phyloP scores from a whole-genome alignment of 345 rosid genomes.

The Citropsis articulata region DNA sequence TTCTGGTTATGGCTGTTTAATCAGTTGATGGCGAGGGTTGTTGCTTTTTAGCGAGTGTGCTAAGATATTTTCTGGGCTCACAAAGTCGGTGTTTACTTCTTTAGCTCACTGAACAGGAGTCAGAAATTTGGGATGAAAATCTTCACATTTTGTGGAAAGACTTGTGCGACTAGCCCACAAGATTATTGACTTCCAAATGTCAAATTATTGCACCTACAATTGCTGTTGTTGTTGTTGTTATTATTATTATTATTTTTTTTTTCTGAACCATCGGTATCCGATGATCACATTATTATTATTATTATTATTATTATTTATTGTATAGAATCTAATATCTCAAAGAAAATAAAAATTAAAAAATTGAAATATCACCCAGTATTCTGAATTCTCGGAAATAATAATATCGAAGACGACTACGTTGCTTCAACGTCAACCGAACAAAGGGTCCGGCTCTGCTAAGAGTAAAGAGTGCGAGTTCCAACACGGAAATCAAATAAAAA shows the following conservation, averaged over 20 bases:
- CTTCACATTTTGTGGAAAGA: background rate
- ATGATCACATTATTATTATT: no score
- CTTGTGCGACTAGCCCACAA: background rate
- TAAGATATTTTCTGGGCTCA: background rate
- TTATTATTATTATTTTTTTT: background rate
- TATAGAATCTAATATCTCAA: background rate
- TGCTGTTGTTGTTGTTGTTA: no score
- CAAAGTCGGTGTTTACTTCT: background rate
- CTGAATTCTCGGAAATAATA: background rate
- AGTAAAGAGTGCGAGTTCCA: no score
- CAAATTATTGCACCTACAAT: background rate
- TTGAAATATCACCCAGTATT: background rate
- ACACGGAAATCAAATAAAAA: no score
- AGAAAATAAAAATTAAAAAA: background rate
- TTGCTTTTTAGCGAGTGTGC: no score
- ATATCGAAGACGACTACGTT: background rate
- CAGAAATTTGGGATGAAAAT: background rate
- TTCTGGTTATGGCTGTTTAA: background rate
- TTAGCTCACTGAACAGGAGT: background rate
- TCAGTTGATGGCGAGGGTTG: background rate
- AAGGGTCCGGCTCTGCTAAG: no score
- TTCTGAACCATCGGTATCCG: no score
- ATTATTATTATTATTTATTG: background rate
- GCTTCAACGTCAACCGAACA: no score
- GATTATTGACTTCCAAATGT: background rate